phyloP scores from a whole-genome alignment of 352 stramenopile genomes.

The Discostella stelligera region DNA sequence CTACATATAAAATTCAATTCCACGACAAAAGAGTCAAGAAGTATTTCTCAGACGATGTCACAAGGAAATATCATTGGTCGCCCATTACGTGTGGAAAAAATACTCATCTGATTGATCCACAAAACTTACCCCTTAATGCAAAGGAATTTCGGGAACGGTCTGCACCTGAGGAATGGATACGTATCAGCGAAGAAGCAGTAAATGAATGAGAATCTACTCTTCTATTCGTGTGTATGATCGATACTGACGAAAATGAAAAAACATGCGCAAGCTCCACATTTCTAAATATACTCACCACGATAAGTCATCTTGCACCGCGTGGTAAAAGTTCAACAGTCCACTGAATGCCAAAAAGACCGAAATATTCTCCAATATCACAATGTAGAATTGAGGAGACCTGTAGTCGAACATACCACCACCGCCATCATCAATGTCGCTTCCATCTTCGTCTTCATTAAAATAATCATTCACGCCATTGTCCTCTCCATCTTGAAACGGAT shows the following conservation, averaged over 20 bases:
- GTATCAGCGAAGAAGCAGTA: background rate
- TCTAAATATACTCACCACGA: conserved; percentile 83
- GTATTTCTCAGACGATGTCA: background rate
- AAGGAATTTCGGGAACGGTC: conserved; percentile 97
- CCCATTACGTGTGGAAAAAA: conserved; percentile 20
- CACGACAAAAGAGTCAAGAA: background rate
- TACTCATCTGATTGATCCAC: background rate
- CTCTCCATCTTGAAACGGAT: background rate
- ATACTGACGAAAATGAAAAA: too few relatives aligned
- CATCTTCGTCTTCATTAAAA: background rate
- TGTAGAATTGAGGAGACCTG: conserved; percentile 85
- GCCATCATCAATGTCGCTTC: background rate
- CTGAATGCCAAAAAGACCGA: conserved; percentile 97
- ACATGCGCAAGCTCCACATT: background rate
- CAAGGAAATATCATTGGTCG: background rate
- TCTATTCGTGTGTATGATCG: background rate
- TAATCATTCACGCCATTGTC: conserved; percentile 1
- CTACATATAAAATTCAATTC: conserved; percentile 9
- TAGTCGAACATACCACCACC: conserved; percentile 55
- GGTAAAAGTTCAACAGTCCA: conserved; percentile 97
- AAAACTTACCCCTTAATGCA: conserved; percentile 92
- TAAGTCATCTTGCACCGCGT: conserved; percentile 90
- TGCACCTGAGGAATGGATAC: conserved; percentile 25
- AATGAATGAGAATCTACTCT: conserved; percentile 7
- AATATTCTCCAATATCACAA: conserved; percentile 92